Evolutionary conservation across 768 basidiomycete species (phyloP).

Genomic region (Cystofilobasidium macerans): DNA sequence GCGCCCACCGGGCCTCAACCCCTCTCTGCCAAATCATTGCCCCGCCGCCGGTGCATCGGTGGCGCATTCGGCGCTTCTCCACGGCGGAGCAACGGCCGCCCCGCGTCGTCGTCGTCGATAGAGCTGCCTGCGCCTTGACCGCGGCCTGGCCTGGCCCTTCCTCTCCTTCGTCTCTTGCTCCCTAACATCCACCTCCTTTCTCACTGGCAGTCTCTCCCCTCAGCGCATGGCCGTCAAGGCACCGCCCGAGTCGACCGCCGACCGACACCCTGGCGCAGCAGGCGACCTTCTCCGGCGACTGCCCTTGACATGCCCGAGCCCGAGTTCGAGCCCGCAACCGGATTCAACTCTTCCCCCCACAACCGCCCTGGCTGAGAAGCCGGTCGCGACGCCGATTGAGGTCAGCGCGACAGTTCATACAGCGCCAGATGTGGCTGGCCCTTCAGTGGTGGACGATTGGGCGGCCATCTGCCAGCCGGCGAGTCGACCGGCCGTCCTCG

Average conservation of each 20-base stretch:
- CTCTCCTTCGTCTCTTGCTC: not conserved
- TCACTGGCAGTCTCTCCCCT: not conserved
- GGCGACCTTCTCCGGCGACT: not conserved
- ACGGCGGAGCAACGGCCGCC: too few species aligned
- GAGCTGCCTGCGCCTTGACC: too few species aligned
- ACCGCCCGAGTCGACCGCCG: not conserved
- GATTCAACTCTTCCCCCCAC: not conserved
- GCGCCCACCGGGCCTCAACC: too few species aligned
- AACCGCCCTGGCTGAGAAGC: too few species aligned
- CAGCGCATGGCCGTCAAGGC: not conserved
- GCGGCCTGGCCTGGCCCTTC: too few species aligned
- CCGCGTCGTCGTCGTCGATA: too few species aligned
- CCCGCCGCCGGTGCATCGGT: too few species aligned
- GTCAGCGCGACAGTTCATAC: not conserved
- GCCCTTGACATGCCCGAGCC: too few species aligned
- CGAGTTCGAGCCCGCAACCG: too few species aligned
- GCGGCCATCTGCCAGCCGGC: conserved; percentile 1
- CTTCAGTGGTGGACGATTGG: conserved; percentile 9
- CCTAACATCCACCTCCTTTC: not conserved
- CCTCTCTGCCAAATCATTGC: too few species aligned
- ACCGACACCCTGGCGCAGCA: not conserved
- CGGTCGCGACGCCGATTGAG: too few species aligned
- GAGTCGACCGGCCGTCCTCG: not conserved
- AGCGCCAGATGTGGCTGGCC: not conserved
- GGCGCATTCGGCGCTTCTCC: too few species aligned